Conservation (phyloP, 352 stramenopile species). For the Aphanomyces astaci region DNA sequence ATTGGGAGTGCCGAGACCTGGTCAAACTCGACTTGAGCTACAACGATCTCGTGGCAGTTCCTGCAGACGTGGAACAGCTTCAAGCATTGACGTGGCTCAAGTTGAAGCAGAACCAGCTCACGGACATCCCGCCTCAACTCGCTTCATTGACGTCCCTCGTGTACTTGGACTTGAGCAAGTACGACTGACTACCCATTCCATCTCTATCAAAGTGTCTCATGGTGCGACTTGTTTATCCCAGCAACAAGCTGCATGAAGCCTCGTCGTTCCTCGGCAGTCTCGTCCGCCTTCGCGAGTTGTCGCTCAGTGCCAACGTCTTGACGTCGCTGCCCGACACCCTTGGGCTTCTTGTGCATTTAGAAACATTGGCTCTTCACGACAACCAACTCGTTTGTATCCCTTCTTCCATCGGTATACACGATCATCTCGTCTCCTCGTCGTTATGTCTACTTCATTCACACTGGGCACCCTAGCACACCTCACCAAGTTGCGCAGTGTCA, state of each 20-base stretch:
- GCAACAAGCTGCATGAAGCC: slow-evolving; percentile 59
- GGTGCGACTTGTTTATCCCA: no score
- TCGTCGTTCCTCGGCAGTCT: slow-evolving; percentile 43
- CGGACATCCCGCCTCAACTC: background rate
- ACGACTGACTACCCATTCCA: no score
- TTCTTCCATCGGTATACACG: slow-evolving; percentile 32
- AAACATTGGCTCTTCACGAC: slow-evolving; percentile 51
- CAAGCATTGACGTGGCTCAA: slow-evolving; percentile 21
- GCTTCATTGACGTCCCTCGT: slow-evolving; percentile 38
- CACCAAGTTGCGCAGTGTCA: slow-evolving; percentile 49
- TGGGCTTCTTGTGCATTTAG: slow-evolving; percentile 36
- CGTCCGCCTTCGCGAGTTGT: slow-evolving; percentile 51
- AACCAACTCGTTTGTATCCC: slow-evolving; percentile 48
- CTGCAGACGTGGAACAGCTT: background rate
- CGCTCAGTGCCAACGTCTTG: slow-evolving; percentile 53
- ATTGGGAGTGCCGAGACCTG: slow-evolving; percentile 60
- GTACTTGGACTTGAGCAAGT: slow-evolving; percentile 75
- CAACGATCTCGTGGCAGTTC: slow-evolving; percentile 3
- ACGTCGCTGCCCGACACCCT: slow-evolving; percentile 43
- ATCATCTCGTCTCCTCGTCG: background rate
- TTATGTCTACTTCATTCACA: no score
- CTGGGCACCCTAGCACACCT: slow-evolving; percentile 28
- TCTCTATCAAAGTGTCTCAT: no score
- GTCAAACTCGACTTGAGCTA: slow-evolving; percentile 69
- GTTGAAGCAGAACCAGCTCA: slow-evolving; percentile 20